phyloP scores from a whole-genome alignment of 2,329 filamentous ascomycete species.

The Phoma sp. region DNA sequence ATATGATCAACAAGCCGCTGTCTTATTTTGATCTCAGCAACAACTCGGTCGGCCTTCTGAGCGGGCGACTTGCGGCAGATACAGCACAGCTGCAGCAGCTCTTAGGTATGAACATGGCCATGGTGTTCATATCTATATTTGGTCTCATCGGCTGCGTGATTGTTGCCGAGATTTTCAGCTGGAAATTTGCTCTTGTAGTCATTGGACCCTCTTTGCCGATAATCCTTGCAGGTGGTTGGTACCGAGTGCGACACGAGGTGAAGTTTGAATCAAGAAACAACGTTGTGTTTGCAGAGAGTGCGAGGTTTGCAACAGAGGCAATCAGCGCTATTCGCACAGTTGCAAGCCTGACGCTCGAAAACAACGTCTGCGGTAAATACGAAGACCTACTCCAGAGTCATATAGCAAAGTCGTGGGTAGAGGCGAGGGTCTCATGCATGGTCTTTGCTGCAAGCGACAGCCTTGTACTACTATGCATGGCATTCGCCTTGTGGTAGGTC shows the following conservation, averaged over 20 bases:
- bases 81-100: conserved; percentile 36
- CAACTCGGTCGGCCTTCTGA: conserved; percentile 85
- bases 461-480: conserved; percentile 63
- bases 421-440: conserved; percentile 58
- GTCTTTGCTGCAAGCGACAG: conserved; percentile 55
- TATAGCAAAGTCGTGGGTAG: conserved; percentile 69
- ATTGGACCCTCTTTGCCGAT: conserved; percentile 66
- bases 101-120: conserved; percentile 60
- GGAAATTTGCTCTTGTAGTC: conserved; percentile 85
- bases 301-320: conserved; percentile 87
- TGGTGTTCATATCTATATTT: conserved; percentile 78
- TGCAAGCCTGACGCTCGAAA: conserved; percentile 85
- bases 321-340: conserved; percentile 92
- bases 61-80: conserved; percentile 58
- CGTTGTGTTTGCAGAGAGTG: conserved; percentile 78
- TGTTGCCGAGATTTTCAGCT: conserved; percentile 73
- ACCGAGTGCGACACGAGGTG: conserved; percentile 68
- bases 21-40: conserved; percentile 88
- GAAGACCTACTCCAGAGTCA: conserved; percentile 71
- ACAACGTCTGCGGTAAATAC: conserved; percentile 73
- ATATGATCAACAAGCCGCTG: conserved; percentile 89
- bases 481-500: conserved; percentile 39
- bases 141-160: conserved; percentile 76
- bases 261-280: conserved; percentile 56
- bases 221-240: conserved; percentile 77